A percentile compares a stretch with the other conserved stretches of the same genome.
Conservation (phyloP, 108 stramenopile species). For the Poteriospumella lacustris region DNA sequence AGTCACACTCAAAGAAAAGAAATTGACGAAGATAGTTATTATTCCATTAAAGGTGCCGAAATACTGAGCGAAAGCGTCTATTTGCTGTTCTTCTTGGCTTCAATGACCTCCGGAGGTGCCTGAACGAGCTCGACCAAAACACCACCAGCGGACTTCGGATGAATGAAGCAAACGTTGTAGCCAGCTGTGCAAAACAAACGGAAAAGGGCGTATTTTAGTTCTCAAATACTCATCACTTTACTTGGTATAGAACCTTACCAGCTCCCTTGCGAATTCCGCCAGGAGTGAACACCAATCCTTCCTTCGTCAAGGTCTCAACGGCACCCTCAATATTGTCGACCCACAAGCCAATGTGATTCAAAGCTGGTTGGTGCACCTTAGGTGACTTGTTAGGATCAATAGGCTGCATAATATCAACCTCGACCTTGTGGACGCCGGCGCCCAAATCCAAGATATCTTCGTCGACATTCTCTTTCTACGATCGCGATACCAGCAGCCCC, state of each 20-base stretch:
- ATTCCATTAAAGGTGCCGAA: too few species aligned
- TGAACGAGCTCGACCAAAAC: constrained; percentile 95
- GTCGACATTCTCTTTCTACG: constrained; percentile 84
- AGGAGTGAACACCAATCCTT: constrained; percentile 77
- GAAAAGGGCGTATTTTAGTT: not conserved
- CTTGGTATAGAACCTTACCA: not conserved
- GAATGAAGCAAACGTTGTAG: constrained; percentile 89
- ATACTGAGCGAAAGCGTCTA: too few species aligned
- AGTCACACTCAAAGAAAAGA: too few species aligned
- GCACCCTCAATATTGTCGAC: constrained; percentile 77
- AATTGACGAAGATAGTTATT: too few species aligned
- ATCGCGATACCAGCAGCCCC: too few species aligned
- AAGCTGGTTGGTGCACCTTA: constrained; percentile 79
- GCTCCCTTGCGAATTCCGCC: constrained; percentile 88
- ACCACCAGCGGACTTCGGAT: constrained; percentile 77
- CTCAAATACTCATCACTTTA: not conserved
- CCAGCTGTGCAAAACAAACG: constrained; percentile 48
- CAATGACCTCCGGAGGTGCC: constrained; percentile 75
- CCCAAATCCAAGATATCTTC: constrained; percentile 89
- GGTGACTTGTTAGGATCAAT: constrained; percentile 59
- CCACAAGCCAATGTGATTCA: constrained; percentile 98
- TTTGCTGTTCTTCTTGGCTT: constrained; percentile 1
- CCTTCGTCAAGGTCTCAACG: constrained; percentile 70
- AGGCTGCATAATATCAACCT: constrained; percentile 94
- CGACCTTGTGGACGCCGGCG: constrained; percentile 64